These are phyloP conservation scores for Candida suzukii DNA, from an alignment of 805 yeast genomes.

Conservation along the genomic window DNA sequence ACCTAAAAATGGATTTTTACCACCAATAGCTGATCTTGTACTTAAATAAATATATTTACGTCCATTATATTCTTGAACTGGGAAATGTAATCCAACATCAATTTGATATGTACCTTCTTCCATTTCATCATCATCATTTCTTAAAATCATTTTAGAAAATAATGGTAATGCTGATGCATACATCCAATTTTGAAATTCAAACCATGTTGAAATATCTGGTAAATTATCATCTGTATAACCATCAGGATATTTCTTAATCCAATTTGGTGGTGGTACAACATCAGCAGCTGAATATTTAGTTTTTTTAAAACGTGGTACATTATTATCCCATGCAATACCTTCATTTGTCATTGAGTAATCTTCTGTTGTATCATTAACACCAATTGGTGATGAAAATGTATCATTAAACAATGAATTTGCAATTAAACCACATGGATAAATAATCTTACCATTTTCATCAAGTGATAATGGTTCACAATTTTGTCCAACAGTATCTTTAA, in stretches of 20 bases:
- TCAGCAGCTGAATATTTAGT: constrained; percentile 53
- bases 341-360: constrained; percentile 40
- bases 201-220: constrained; percentile 62
- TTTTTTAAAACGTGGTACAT: constrained; percentile 54
- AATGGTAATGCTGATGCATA: constrained; percentile 68
- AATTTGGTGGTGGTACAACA: constrained; percentile 79
- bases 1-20: constrained; percentile 69
- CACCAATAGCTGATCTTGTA: constrained; percentile 70
- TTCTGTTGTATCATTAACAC: constrained; percentile 33
- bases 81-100: constrained; percentile 69
- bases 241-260: constrained; percentile 62
- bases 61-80: constrained; percentile 63
- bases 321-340: constrained; percentile 69
- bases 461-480: constrained; percentile 60
- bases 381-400: constrained; percentile 47
- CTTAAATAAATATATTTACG: constrained; percentile 59
- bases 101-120: constrained; percentile 56
- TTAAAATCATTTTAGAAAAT: constrained; percentile 57
- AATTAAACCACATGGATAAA: constrained; percentile 79
- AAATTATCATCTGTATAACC: constrained; percentile 66
- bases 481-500: constrained; percentile 48
- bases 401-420: constrained; percentile 80
- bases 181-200: constrained; percentile 81
- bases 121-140: constrained; percentile 52
- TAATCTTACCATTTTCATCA: constrained; percentile 39